These are phyloP conservation scores for Ophiostoma angusticollis DNA, from an alignment of 2,329 filamentous ascomycete species.

Conservation along the genomic window DNA sequence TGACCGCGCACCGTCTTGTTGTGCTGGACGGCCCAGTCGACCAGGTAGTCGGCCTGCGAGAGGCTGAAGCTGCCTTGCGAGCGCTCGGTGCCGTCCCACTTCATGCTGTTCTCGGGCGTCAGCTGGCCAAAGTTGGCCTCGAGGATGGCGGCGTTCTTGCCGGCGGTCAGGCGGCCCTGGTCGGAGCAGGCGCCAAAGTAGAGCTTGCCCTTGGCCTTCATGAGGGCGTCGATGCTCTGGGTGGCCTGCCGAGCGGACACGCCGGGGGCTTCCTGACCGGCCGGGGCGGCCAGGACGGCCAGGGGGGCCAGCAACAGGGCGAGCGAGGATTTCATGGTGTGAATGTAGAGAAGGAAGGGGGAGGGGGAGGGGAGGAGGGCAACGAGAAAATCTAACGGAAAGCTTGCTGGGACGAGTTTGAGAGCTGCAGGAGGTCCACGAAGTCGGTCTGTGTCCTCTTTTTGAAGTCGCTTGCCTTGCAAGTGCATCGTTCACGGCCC, in stretches of 20 bases:
- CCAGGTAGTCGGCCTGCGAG: conserved; percentile 42
- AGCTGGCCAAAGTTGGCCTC: conserved; percentile 49
- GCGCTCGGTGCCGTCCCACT: conserved; percentile 49
- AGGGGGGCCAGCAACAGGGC: conserved; percentile 26
- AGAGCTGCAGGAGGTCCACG: no score
- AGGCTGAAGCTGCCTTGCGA: conserved; percentile 41
- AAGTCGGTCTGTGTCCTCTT: no score
- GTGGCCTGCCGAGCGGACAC: conserved; percentile 23
- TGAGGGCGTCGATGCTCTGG: conserved; percentile 39
- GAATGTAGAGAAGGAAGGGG: neutral
- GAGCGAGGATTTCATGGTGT: conserved; percentile 20
- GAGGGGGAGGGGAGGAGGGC: neutral
- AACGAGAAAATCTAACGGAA: neutral
- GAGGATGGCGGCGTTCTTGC: conserved; percentile 43
- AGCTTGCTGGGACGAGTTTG: no score
- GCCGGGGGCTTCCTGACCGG: conserved; percentile 14
- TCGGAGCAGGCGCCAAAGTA: conserved; percentile 51
- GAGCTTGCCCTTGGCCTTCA: conserved; percentile 50
- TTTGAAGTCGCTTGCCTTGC: no score
- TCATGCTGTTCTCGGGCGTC: conserved; percentile 58
- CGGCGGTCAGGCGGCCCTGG: conserved; percentile 34
- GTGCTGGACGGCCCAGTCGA: conserved; percentile 44
- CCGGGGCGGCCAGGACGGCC: conserved; percentile 22
- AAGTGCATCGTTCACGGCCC: no score
- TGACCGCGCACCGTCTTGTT: conserved; percentile 50